phyloP scores from a whole-genome alignment of 345 rosid species.

The Citrus medica region DNA sequence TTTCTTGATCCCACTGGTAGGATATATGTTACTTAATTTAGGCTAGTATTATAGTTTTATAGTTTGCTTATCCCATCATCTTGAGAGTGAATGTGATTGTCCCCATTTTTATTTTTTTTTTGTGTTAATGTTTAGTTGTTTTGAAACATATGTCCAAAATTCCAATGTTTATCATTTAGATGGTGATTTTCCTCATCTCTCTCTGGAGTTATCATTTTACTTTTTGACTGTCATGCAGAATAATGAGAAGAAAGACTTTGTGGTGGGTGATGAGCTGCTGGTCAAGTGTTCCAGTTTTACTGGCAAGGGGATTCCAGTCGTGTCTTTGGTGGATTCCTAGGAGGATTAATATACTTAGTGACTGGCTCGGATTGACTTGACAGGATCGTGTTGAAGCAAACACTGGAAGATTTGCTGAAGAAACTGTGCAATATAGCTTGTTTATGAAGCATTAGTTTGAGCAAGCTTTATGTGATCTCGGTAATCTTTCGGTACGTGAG shows the following conservation, averaged over 20 bases:
- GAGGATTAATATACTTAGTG: neutral
- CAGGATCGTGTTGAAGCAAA: neutral
- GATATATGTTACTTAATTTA: neutral
- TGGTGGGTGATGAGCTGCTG: constrained; percentile 52
- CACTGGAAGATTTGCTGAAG: neutral
- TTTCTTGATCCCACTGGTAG: neutral
- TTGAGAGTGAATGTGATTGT: neutral
- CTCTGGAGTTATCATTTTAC: neutral
- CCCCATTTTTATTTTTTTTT: neutral
- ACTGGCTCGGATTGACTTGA: neutral
- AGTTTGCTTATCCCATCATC: neutral
- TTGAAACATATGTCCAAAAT: neutral
- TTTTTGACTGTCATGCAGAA: constrained; percentile 34
- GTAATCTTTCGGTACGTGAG: neutral
- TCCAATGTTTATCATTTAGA: neutral
- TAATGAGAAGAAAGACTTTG: constrained; percentile 38
- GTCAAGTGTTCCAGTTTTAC: constrained; percentile 76
- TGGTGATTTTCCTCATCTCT: neutral
- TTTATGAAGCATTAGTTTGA: neutral
- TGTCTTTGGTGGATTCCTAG: constrained; percentile 47
- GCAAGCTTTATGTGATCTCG: neutral
- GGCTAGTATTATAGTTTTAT: neutral
- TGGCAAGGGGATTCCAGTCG: constrained; percentile 69
- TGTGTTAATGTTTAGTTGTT: too few relatives aligned
- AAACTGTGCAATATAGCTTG: neutral